Conservation (phyloP, 2,329 filamentous ascomycete species). For the Fusarium piperis region DNA sequence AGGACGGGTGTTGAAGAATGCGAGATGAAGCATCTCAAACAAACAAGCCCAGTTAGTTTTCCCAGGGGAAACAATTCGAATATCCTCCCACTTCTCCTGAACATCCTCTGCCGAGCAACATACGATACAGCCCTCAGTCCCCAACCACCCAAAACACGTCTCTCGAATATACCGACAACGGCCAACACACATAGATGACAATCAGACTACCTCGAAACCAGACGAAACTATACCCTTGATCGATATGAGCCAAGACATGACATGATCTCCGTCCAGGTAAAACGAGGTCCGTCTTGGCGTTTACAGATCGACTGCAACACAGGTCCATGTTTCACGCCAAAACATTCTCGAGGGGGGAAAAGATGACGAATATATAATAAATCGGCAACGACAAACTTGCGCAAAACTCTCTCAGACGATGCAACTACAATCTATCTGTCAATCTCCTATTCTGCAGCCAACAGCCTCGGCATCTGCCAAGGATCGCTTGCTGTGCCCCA, state of each 20-base stretch:
- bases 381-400: background rate
- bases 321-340: background rate
- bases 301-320: background rate
- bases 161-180: background rate
- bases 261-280: background rate
- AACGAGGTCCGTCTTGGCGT: constrained; percentile 6
- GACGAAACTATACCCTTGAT: background rate
- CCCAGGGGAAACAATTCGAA: background rate
- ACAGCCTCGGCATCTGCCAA: background rate
- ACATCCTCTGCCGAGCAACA: background rate
- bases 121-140: background rate
- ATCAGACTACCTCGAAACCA: background rate
- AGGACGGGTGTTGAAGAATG: background rate
- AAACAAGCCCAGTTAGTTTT: background rate
- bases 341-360: background rate
- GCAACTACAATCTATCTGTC: constrained; percentile 1
- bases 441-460: background rate
- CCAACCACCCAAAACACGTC: background rate
- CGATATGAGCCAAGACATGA: background rate
- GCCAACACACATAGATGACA: background rate
- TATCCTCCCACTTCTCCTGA: background rate
- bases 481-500: background rate
- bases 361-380: background rate
- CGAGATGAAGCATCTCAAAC: background rate
- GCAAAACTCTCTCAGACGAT: background rate